phyloP scores from a whole-genome alignment of 2,329 filamentous ascomycete genomes.

The Apiospora saccharicola region DNA sequence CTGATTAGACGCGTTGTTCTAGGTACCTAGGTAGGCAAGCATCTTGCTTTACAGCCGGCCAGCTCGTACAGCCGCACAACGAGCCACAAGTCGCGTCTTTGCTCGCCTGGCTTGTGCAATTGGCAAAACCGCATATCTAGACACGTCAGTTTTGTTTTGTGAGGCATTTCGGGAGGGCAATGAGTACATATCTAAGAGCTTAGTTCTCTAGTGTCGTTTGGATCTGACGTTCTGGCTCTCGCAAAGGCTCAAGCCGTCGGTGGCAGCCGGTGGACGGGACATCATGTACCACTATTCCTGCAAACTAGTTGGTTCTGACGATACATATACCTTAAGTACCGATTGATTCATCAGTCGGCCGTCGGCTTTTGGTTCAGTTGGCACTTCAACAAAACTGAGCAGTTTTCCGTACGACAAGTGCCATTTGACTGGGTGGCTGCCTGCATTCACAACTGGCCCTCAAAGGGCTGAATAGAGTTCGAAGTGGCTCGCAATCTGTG shows the following conservation, averaged over 20 bases:
- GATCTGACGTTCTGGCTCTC: not conserved
- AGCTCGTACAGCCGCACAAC: not conserved
- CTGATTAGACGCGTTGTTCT: not conserved
- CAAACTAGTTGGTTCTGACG: not conserved
- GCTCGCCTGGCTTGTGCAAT: not conserved
- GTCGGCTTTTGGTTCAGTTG: no score
- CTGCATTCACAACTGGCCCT: not conserved
- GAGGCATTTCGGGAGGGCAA: not conserved
- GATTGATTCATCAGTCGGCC: no score
- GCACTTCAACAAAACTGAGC: not conserved
- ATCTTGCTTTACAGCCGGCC: not conserved
- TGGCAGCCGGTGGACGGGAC: not conserved
- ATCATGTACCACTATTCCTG: not conserved
- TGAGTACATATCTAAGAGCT: not conserved
- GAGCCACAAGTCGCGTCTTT: not conserved
- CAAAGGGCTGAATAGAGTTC: not conserved
- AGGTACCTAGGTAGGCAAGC: not conserved
- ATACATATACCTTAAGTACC: no score
- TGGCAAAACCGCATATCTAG: not conserved
- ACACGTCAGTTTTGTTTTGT: not conserved
- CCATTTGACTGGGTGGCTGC: constrained; percentile 31
- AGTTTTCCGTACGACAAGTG: constrained; percentile 9
- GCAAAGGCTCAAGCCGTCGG: constrained; percentile 9
- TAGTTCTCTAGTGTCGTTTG: not conserved
- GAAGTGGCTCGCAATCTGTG: constrained; percentile 7